Conservation (phyloP, 139 green algal genomes). For the Bryopsis sp. region DNA sequence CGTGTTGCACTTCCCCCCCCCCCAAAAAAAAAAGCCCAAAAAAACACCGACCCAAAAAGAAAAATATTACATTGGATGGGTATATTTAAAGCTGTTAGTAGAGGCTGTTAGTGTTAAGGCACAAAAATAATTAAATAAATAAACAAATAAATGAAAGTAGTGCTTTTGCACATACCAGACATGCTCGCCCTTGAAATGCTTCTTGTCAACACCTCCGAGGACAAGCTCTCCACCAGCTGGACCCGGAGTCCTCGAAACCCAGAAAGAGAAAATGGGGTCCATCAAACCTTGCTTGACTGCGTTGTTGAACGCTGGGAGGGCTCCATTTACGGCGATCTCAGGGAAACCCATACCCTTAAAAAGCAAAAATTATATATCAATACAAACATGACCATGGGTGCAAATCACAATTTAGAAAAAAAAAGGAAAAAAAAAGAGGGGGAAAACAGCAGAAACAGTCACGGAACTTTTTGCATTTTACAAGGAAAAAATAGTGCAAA, state of each 20-base stretch:
- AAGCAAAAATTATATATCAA: not conserved
- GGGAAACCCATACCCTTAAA: conserved; percentile 85
- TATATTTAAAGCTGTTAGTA: no score
- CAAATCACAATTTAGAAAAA: no score
- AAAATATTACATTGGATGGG: no score
- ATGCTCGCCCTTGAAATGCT: conserved; percentile 83
- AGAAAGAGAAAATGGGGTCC: conserved; percentile 92
- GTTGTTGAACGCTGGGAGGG: conserved; percentile 79
- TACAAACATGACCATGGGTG: not conserved
- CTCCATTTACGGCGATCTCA: conserved; percentile 74
- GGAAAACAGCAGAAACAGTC: no score
- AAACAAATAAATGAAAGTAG: no score
- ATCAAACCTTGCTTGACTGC: conserved; percentile 71
- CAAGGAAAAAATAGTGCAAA: no score
- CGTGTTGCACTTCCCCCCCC: no score
- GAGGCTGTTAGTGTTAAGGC: no score
- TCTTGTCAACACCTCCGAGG: conserved; percentile 80
- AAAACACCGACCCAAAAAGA: no score
- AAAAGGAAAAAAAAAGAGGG: no score
- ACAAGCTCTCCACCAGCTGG: conserved; percentile 85
- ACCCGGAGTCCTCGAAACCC: conserved; percentile 73
- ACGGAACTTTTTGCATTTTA: no score
- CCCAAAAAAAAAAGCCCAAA: no score
- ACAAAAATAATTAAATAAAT: not conserved
- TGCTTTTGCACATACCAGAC: conserved; percentile 51